These are phyloP conservation scores for Paecilomyces niveus DNA, from an alignment of 2,329 filamentous ascomycete genomes.

Conservation along the genomic window DNA sequence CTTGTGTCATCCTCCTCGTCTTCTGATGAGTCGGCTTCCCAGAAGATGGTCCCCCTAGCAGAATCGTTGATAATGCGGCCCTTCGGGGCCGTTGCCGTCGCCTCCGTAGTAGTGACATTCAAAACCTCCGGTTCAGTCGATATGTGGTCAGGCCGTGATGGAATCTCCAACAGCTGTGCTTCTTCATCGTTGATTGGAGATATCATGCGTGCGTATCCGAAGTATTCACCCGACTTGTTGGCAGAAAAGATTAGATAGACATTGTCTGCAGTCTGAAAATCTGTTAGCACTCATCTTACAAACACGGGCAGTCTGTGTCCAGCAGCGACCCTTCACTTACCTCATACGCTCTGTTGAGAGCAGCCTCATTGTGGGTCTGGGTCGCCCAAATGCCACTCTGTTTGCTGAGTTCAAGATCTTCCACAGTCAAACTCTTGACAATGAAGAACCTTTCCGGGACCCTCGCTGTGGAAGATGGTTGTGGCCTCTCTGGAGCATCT, in stretches of 20 bases:
- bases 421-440: constrained; percentile 83
- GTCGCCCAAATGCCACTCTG: constrained; percentile 87
- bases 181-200: constrained; percentile 77
- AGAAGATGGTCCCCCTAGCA: constrained; percentile 91
- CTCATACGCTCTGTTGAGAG: constrained; percentile 73
- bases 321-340: constrained; percentile 40
- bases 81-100: constrained; percentile 69
- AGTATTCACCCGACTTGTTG: constrained; percentile 96
- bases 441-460: constrained; percentile 77
- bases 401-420: constrained; percentile 86
- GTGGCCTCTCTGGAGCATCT: constrained; percentile 12
- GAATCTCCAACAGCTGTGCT: constrained; percentile 61
- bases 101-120: constrained; percentile 70
- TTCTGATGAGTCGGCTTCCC: constrained; percentile 70
- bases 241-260: constrained; percentile 93
- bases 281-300: not conserved
- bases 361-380: constrained; percentile 85
- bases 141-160: constrained; percentile 53
- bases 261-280: constrained; percentile 61
- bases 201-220: constrained; percentile 85
- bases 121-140: constrained; percentile 59
- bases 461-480: constrained; percentile 17
- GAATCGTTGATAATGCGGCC: constrained; percentile 90
- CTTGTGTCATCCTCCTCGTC: constrained; percentile 25
- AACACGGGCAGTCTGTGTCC: not conserved